Percentiles rank a stretch among this genome's conserved stretches.
These are phyloP conservation scores for Hypoxylon intermedium DNA, from an alignment of 495 filamentous ascomycete species.

Conservation along the genomic window DNA sequence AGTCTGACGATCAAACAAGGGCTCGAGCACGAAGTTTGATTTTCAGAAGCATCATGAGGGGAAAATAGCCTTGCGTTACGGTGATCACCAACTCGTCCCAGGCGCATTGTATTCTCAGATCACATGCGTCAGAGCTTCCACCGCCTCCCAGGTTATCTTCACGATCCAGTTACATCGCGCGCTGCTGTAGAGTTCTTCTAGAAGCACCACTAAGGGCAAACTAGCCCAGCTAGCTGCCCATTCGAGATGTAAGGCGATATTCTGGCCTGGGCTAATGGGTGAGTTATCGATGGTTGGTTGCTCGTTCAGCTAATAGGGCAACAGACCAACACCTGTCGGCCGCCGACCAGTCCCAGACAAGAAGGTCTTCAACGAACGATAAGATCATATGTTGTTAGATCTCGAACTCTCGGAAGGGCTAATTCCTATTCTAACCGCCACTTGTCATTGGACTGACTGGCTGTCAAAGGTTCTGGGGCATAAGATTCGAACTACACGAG, in stretches of 20 bases:
- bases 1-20: conserved; percentile 8
- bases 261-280: neutral
- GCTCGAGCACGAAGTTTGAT: no score
- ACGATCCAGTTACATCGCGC: conserved; percentile 28
- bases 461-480: no score
- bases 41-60: no score
- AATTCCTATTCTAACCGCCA: neutral
- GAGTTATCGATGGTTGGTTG: neutral
- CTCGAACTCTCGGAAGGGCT: neutral
- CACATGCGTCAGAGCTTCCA: neutral
- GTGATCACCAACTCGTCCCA: neutral
- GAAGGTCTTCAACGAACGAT: conserved; percentile 16
- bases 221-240: conserved; percentile 1
- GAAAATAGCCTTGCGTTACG: neutral
- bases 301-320: neutral
- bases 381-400: neutral
- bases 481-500: neutral
- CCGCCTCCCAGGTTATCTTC: neutral
- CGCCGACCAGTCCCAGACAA: conserved; percentile 26
- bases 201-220: conserved; percentile 16
- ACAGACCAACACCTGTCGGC: conserved; percentile 2
- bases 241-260: conserved; percentile 1
- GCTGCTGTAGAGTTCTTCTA: conserved; percentile 11
- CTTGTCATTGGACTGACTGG: no score
- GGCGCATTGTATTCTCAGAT: no score